Base-by-base conservation (phyloP, 2,329 filamentous ascomycete genomes). In the Trichoderma harzianum region DNA sequence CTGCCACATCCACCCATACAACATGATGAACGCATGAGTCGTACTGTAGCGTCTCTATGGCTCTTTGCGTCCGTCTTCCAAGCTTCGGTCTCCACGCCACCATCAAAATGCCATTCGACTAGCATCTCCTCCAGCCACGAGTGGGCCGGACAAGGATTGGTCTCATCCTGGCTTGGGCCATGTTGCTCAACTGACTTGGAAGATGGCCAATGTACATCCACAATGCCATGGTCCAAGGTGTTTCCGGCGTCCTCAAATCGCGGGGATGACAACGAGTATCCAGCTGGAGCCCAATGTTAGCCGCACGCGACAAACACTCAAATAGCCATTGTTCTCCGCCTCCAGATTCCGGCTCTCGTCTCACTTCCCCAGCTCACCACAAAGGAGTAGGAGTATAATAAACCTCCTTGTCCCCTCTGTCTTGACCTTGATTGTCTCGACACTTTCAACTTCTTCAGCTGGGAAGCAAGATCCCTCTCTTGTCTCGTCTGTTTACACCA, bases 241-340 rank as follows among this genome's bases (percentile, higher is more conserved):
- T 32, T 65, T 66, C 28, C 26, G 57, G 67, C 39, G 26, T 43
- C 43, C 28, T 62, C n/a, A 61, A 26, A 58, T 65, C 62, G 51
- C 30, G 61, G 69, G 36, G 47, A 58, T 53, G 47, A 51, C 34
- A 21, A 51, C 6, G 34, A 66, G 53, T 53, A 30, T 69, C 16
- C 24, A 58, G 64, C 34, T 26, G 65, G 39, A 69, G 64, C 51
- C 63, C 34, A 67, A 69, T 61, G 62, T 68, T 64, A 47, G 43
- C 63, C 60, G 36, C 57, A 66, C 61, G 72, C 72, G 70, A 71
- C 66, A 39, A 39, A 62, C 30, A 63, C 36, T 12, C 60, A 72
- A 68, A 72, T 70, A 70, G 65, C 51, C 64, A 72, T 74, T 71
- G 72, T 75, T 63, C 64, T 57, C 72, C 73, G 47, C 60, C 61